Percentiles rank a stretch among this genome's conserved stretches.
Evolutionary conservation across 2,329 filamentous ascomycete species (phyloP).

Genomic region (Sordariomycetes sp.): DNA sequence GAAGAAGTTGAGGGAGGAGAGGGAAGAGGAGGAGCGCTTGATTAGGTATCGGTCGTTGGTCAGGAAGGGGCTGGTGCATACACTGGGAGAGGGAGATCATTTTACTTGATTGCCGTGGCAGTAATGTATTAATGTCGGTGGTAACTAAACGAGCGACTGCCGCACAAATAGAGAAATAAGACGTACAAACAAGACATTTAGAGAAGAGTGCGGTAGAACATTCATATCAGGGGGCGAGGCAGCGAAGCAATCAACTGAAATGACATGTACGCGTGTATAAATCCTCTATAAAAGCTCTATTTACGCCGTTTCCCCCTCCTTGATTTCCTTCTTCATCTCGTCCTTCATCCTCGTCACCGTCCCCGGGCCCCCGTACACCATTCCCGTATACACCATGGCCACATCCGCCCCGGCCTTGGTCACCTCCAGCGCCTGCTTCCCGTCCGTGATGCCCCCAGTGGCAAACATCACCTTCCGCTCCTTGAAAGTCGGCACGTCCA

Average conservation of each 20-base stretch:
- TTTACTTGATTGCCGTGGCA: slow-evolving; percentile 32
- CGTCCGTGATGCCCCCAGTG: slow-evolving; percentile 84
- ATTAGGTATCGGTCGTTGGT: slow-evolving; percentile 35
- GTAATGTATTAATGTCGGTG: neutral
- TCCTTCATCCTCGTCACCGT: slow-evolving; percentile 55
- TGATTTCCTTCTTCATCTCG: slow-evolving; percentile 41
- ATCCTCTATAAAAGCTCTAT: neutral
- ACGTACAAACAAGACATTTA: neutral
- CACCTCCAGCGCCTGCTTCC: slow-evolving; percentile 69
- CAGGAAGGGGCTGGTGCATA: slow-evolving; percentile 37
- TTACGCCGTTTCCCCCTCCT: slow-evolving; percentile 8
- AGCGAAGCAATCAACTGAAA: neutral
- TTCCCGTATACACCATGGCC: slow-evolving; percentile 80
- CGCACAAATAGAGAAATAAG: no score
- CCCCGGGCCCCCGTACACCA: slow-evolving; percentile 54
- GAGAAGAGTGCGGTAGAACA: neutral
- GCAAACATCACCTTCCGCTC: slow-evolving; percentile 78
- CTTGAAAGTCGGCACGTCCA: slow-evolving; percentile 41
- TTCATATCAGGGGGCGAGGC: no score
- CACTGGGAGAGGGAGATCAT: slow-evolving; percentile 52
- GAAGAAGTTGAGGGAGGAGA: slow-evolving; percentile 54
- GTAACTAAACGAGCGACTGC: neutral
- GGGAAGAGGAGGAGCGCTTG: slow-evolving; percentile 26
- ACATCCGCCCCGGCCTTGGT: slow-evolving; percentile 84
- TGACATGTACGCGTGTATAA: neutral